Conservation (phyloP, 1,139 yeast species). For the Entelexis paramagnoliae region DNA sequence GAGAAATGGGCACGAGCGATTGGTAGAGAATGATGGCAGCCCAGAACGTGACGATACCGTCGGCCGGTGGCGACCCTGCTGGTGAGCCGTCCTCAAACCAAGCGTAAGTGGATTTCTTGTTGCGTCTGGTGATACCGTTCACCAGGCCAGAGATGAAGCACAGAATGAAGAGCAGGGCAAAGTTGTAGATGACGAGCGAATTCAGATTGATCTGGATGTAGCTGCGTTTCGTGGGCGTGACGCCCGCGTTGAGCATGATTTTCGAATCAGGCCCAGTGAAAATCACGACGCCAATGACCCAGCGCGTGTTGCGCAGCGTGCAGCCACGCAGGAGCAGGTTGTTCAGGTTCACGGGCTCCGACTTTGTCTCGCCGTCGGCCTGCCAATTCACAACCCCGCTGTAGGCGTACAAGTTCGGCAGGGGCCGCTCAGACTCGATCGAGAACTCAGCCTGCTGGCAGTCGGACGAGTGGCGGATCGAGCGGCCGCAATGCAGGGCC, state of each 20-base stretch:
- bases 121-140: conserved; percentile 49
- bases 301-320: conserved; percentile 69
- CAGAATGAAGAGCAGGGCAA: conserved; percentile 57
- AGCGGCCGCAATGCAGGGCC: conserved; percentile 60
- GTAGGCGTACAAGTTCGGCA: conserved; percentile 70
- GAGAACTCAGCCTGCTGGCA: conserved; percentile 65
- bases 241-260: conserved; percentile 87
- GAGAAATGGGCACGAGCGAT: conserved; percentile 85
- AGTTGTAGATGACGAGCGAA: conserved; percentile 69
- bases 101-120: conserved; percentile 45
- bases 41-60: conserved; percentile 77
- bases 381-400: conserved; percentile 71
- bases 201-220: conserved; percentile 77
- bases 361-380: conserved; percentile 21
- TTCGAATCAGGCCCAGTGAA: conserved; percentile 89
- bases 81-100: conserved; percentile 63
- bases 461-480: conserved; percentile 57
- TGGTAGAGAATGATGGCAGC: conserved; percentile 85
- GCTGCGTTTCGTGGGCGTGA: conserved; percentile 81
- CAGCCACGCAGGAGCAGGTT: conserved; percentile 83
- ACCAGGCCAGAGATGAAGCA: conserved; percentile 76
- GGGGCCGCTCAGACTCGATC: conserved; percentile 88
- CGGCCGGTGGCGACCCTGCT: conserved; percentile 57
- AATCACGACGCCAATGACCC: conserved; percentile 83
- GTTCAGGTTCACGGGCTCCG: conserved; percentile 69